Percentiles rank a stretch among this genome's conserved stretches.
Conservation (phyloP, 371 early-diverging fungal species). For the Massospora cicadina region DNA sequence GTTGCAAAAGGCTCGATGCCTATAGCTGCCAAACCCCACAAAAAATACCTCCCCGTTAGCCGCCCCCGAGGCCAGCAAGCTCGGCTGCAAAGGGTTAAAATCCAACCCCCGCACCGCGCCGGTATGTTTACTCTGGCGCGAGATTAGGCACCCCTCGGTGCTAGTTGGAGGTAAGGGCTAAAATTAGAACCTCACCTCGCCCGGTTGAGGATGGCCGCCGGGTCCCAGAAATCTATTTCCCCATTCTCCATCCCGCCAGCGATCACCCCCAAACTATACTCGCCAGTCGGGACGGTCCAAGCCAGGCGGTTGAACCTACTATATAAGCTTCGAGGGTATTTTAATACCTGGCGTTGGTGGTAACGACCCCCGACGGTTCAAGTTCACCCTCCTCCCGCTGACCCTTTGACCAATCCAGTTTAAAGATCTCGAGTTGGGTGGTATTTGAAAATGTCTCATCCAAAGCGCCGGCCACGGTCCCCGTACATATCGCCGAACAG, state of each 20-base stretch:
- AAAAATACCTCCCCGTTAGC: constrained; percentile 66
- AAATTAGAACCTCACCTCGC: constrained; percentile 21
- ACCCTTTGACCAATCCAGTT: constrained; percentile 27
- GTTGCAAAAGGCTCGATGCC: too few species aligned
- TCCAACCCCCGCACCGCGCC: constrained; percentile 84
- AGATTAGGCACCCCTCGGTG: constrained; percentile 32
- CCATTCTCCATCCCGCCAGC: constrained; percentile 94
- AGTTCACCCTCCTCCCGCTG: constrained; percentile 15
- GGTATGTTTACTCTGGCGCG: constrained; percentile 51
- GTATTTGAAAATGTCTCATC: constrained; percentile 87
- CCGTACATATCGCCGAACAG: constrained; percentile 62
- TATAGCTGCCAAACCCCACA: background rate
- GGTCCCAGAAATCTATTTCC: constrained; percentile 76
- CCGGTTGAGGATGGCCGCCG: constrained; percentile 44
- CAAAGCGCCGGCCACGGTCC: constrained; percentile 90
- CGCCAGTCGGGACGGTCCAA: constrained; percentile 46
- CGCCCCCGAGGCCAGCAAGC: constrained; percentile 79
- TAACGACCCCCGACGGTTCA: constrained; percentile 37
- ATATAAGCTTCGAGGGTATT: background rate
- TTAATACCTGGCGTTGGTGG: constrained; percentile 38
- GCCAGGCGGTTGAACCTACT: constrained; percentile 70
- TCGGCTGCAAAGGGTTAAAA: constrained; percentile 72
- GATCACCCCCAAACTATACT: constrained; percentile 55
- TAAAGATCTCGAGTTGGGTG: constrained; percentile 78
- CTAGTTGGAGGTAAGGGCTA: constrained; percentile 12